Evolutionary conservation across 2,329 filamentous ascomycete species (phyloP), one percentile per base, ranked within the genome.

Genomic region (Fusarium neocosmosporiellum): DNA sequence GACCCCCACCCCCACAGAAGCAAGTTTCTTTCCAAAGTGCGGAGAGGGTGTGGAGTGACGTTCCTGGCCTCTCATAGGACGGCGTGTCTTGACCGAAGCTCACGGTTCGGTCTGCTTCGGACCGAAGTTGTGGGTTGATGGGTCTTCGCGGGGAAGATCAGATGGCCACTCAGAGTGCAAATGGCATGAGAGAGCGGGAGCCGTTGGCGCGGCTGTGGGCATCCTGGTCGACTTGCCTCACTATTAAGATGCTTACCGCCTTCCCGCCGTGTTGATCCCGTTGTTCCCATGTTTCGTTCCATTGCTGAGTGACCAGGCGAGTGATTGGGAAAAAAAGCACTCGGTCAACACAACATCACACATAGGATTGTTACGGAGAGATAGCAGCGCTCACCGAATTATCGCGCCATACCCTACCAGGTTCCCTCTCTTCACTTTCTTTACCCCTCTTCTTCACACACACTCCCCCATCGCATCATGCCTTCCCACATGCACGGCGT

Each of bases 401-500:
- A 58, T 60, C n/a, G 31, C 43, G 59, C 18, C 37, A 50, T 39
- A 20, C 31, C 29, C 24, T 48, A 24, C 31, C n/a, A 41, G 24
- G 48, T 8, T 54, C 46, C 16, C 27, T 53, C 27, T 54, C 27
- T 46, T 33, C 6, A 59, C 43, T 18, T 36, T 43, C 43, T 18
- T 36, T 43, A 31, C 46, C 33, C 10, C 39, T 33, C 33, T 43
- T 41, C 33, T 20, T 31, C 22, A n/a, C 43, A 7, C 8, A 20
- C 27, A 22, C 39, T 31, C 22, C 43, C 27, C 39, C 41, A 39
- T 50, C 58, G 36, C 70, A 74, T 27, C 59, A 80, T 80, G 79
- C 79, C 79, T 39, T 74, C 78, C 53, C 78, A 80, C 70, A 73
- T 85, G 53, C 80, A 87, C 70, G 85, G 85, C 59, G 80, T 88